These are phyloP conservation scores for Sporopachydermia lactativora DNA, from an alignment of 805 yeast species.

Conservation along the genomic window DNA sequence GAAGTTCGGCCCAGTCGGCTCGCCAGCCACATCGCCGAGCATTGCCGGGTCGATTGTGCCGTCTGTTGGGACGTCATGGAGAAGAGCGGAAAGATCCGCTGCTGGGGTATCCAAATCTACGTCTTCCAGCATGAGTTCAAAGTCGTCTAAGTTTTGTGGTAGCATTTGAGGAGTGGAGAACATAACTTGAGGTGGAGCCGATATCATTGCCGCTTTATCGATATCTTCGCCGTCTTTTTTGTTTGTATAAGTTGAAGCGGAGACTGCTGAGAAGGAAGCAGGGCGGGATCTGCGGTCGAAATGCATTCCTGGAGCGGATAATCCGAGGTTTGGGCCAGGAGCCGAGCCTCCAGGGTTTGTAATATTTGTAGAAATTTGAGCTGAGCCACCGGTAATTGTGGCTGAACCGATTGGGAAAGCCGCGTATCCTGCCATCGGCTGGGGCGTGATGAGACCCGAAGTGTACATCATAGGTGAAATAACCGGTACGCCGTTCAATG, in stretches of 20 bases:
- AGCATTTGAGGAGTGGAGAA: slow-evolving; percentile 70
- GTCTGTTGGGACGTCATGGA: neutral
- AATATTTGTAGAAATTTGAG: no score
- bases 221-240: slow-evolving; percentile 27
- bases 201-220: slow-evolving; percentile 23
- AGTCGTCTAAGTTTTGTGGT: slow-evolving; percentile 30
- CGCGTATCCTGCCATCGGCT: neutral
- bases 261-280: slow-evolving; percentile 52
- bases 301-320: no score
- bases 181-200: slow-evolving; percentile 57
- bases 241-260: slow-evolving; percentile 46
- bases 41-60: neutral
- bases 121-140: slow-evolving; percentile 55
- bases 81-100: neutral
- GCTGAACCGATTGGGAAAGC: no score
- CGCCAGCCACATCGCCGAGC: neutral
- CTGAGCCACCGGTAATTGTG: no score
- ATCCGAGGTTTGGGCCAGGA: no score
- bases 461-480: neutral
- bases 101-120: slow-evolving; percentile 28
- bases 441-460: neutral
- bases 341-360: no score
- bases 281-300: slow-evolving; percentile 27
- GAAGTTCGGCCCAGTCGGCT: neutral
- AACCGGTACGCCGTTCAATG: neutral